phyloP scores from a whole-genome alignment of 768 basidiomycete genomes.

The Russula olivacea region DNA sequence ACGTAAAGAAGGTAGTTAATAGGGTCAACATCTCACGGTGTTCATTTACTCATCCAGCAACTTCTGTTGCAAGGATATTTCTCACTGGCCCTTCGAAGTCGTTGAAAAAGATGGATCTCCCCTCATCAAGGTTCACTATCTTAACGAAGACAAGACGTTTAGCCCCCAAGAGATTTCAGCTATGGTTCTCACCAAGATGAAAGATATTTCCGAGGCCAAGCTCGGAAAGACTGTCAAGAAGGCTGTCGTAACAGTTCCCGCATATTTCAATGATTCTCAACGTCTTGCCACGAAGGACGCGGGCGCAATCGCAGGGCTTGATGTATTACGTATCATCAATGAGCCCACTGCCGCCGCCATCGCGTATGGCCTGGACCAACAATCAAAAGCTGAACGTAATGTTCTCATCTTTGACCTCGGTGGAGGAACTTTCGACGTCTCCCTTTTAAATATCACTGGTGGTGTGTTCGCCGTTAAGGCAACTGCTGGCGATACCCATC shows the following conservation, averaged over 20 bases:
- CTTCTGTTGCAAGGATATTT: conserved; percentile 67
- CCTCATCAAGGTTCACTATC: conserved; percentile 92
- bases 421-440: conserved; percentile 99
- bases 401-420: conserved; percentile 99
- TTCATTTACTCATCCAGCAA: conserved; percentile 5
- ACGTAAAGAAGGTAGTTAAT: conserved; percentile 79
- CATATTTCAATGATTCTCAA: conserved; percentile 99
- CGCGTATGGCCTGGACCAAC: conserved; percentile 96
- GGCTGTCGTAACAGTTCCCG: conserved; percentile 97
- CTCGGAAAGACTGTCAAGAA: conserved; percentile 98
- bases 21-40: neutral
- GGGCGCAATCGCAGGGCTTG: conserved; percentile 94
- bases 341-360: conserved; percentile 99
- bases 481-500: conserved; percentile 97
- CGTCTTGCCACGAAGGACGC: conserved; percentile 99
- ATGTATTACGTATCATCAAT: conserved; percentile 99
- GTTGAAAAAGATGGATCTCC: conserved; percentile 97
- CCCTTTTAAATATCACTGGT: conserved; percentile 93
- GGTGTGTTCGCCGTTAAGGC: conserved; percentile 99
- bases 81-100: conserved; percentile 97
- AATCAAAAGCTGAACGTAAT: conserved; percentile 92
- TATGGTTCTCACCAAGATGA: conserved; percentile 99
- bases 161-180: conserved; percentile 99
- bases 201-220: conserved; percentile 99
- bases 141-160: conserved; percentile 92